Evolutionary conservation across 2,329 filamentous ascomycete species (phyloP).

Genomic region (Hypoxylon rubiginosum): DNA sequence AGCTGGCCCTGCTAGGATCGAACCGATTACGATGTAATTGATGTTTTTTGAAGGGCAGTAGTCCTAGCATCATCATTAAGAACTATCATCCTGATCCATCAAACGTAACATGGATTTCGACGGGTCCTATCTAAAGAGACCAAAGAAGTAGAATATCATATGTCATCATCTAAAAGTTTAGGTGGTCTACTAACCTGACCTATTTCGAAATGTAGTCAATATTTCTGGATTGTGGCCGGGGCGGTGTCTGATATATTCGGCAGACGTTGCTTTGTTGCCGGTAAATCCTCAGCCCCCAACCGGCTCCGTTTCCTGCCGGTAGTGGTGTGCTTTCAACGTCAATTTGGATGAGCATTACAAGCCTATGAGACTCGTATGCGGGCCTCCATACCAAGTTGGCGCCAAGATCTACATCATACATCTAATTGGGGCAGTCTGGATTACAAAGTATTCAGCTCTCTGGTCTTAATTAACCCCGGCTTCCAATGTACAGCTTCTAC

Average conservation of each 20-base stretch:
- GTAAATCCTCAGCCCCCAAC: not conserved
- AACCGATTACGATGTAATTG: conserved; percentile 1
- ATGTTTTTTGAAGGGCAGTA: not conserved
- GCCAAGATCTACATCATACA: conserved; percentile 16
- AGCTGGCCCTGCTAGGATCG: not conserved
- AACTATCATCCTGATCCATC: not conserved
- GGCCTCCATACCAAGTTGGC: conserved; percentile 5
- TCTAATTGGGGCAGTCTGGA: not conserved
- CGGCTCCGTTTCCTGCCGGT: not conserved
- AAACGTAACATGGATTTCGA: not conserved
- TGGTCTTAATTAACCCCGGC: conserved; percentile 7
- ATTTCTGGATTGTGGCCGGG: not conserved
- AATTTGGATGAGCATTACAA: not conserved
- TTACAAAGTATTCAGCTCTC: not conserved
- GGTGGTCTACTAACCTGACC: too few relatives aligned
- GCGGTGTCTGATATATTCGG: not conserved
- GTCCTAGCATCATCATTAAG: not conserved
- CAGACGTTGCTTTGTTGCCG: conserved; percentile 5
- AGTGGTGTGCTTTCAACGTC: not conserved
- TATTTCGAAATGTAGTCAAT: not conserved
- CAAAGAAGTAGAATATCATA: not conserved
- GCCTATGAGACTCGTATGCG: not conserved
- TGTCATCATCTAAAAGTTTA: not conserved
- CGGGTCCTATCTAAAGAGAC: not conserved
- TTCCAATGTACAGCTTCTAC: not conserved